phyloP scores from a whole-genome alignment of 1,284 basidiomycete species.

The Naganishia albida region DNA sequence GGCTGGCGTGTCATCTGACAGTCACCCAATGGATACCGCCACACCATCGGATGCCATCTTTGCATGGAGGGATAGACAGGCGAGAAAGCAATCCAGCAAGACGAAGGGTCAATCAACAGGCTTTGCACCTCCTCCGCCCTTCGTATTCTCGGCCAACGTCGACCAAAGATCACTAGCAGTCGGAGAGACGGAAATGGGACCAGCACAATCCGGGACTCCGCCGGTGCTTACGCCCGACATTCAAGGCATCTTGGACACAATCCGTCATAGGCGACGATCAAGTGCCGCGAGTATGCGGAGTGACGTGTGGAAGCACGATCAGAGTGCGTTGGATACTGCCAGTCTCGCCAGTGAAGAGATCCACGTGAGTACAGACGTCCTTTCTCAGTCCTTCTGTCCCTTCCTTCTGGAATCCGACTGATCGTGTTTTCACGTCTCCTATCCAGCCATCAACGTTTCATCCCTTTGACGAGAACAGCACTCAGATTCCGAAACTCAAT shows the following conservation, averaged over 20 bases:
- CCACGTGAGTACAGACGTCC: constrained; percentile 3
- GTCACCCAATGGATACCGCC: neutral
- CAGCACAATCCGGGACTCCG: neutral
- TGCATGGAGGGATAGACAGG: constrained; percentile 24
- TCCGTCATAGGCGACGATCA: constrained; percentile 18
- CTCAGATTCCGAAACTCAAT: constrained; percentile 4
- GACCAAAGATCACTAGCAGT: neutral
- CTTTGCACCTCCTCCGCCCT: constrained; percentile 7
- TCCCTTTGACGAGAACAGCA: constrained; percentile 17
- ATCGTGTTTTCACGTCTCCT: neutral
- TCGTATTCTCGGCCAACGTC: constrained; percentile 4
- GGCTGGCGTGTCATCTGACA: neutral
- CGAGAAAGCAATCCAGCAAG: constrained; percentile 14
- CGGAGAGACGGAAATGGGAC: neutral
- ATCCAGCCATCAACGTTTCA: constrained; percentile 18
- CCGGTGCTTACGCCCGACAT: constrained; percentile 3
- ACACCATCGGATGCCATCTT: constrained; percentile 24
- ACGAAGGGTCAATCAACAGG: neutral
- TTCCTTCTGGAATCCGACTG: neutral
- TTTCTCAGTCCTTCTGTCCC: neutral
- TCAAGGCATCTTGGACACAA: constrained; percentile 17
- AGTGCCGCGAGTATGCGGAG: constrained; percentile 23
- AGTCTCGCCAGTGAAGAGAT: constrained; percentile 24
- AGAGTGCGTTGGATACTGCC: constrained; percentile 27
- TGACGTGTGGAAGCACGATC: constrained; percentile 23